phyloP scores from a whole-genome alignment of 352 stramenopile genomes.

The Pythium apleroticum region DNA sequence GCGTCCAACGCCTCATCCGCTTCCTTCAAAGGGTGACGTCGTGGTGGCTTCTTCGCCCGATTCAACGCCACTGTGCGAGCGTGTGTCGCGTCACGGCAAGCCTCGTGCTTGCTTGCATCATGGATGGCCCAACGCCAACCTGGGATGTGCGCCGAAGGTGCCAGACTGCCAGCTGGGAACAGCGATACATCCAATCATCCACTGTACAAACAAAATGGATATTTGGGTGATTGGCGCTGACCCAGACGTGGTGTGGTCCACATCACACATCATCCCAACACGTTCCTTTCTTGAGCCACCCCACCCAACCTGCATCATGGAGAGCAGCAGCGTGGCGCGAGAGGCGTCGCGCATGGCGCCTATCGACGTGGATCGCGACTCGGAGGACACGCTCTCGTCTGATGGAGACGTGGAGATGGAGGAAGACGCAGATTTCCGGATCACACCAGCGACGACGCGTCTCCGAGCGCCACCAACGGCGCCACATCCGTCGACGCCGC shows the following conservation, averaged over 20 bases:
- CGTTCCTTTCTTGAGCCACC: conserved; percentile 7
- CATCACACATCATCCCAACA: conserved; percentile 18
- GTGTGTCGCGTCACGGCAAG: conserved; percentile 22
- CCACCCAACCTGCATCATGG: not conserved
- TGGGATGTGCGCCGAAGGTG: not conserved
- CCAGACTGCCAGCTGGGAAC: not conserved
- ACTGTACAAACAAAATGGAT: not conserved
- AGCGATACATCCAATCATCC: conserved; percentile 1
- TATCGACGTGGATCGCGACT: conserved; percentile 27
- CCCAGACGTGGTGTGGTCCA: conserved; percentile 13
- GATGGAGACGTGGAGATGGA: conserved; percentile 25
- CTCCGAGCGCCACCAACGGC: not conserved
- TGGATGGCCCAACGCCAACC: not conserved
- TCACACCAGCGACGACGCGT: not conserved
- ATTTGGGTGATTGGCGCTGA: conserved; percentile 10
- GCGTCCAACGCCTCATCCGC: not conserved
- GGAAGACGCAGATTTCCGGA: conserved; percentile 1
- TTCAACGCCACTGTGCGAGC: conserved; percentile 13
- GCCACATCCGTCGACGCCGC: not conserved
- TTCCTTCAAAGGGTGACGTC: not conserved
- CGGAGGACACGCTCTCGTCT: conserved; percentile 27
- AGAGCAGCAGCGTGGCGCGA: not conserved
- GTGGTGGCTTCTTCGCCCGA: not conserved
- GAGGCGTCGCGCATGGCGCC: conserved; percentile 1
- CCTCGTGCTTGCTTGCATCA: not conserved